phyloP scores from a whole-genome alignment of 2,329 filamentous ascomycete species.

The Alternaria incomplexa region DNA sequence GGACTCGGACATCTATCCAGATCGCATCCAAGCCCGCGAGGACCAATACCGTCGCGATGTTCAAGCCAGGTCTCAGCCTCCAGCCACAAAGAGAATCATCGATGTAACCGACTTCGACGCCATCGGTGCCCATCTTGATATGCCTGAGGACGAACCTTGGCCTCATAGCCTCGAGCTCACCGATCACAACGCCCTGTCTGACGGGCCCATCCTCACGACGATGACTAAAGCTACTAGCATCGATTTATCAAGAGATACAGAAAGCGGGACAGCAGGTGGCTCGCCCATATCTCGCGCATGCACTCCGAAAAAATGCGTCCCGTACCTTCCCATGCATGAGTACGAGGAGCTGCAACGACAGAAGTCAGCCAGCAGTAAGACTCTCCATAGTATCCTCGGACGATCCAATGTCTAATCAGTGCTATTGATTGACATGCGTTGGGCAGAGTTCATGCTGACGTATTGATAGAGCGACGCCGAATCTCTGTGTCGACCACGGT shows the following conservation, averaged over 20 bases:
- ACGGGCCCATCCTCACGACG: not conserved
- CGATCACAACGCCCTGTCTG: not conserved
- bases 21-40: not conserved
- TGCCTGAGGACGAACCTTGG: not conserved
- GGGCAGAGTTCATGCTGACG: not conserved
- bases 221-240: not conserved
- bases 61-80: not conserved
- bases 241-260: fast-evolving
- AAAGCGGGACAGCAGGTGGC: not conserved
- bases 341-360: not conserved
- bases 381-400: not conserved
- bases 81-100: not conserved
- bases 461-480: not conserved
- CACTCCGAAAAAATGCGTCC: not conserved
- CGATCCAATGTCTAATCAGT: too few relatives aligned
- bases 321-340: not conserved
- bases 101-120: not conserved
- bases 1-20: not conserved
- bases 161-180: not conserved
- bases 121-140: not conserved
- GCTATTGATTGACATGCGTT: not conserved
- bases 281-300: not conserved
- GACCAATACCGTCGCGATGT: not conserved
- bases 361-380: not conserved
- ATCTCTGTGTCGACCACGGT: not conserved